A percentile compares a stretch with the other conserved stretches of the same genome.
Evolutionary conservation across 2,329 filamentous ascomycete species (phyloP).

Genomic region (Colletotrichum melonis): DNA sequence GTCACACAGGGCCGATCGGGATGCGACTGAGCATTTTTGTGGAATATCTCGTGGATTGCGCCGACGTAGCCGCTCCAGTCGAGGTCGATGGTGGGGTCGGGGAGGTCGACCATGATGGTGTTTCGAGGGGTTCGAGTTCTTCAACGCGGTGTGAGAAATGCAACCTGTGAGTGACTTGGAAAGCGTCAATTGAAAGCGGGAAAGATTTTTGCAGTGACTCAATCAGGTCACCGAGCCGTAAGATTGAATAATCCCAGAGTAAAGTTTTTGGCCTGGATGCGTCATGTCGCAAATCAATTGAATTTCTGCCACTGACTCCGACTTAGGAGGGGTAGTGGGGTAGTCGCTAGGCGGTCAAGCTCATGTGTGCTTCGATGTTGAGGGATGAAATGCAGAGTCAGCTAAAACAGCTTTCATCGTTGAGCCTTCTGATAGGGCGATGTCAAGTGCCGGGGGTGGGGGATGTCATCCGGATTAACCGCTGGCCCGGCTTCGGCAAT

Average conservation of each 20-base stretch:
- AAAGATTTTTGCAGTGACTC: not conserved
- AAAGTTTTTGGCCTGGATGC: not conserved
- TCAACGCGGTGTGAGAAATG: not conserved
- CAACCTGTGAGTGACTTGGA: not conserved
- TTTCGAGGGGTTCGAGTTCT: not conserved
- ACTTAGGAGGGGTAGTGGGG: constrained; percentile 10
- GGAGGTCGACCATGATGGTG: constrained; percentile 47
- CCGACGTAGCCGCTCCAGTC: constrained; percentile 74
- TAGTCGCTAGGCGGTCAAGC: not conserved
- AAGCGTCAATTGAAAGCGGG: not conserved
- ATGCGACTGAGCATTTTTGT: constrained; percentile 71
- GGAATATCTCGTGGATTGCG: constrained; percentile 78
- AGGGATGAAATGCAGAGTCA: not conserved
- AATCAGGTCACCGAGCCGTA: not conserved
- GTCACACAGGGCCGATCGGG: constrained; percentile 69
- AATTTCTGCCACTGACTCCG: constrained; percentile 7
- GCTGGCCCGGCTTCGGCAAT: not conserved
- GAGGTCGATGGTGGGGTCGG: constrained; percentile 75
- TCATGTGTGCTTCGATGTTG: not conserved
- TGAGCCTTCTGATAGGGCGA: not conserved
- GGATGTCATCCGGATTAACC: not conserved
- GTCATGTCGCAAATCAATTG: not conserved
- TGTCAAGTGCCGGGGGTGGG: not conserved
- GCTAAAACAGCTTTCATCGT: not conserved
- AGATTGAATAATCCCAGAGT: not conserved